Conservation (phyloP, 768 basidiomycete species). For the Mycena alexandri region DNA sequence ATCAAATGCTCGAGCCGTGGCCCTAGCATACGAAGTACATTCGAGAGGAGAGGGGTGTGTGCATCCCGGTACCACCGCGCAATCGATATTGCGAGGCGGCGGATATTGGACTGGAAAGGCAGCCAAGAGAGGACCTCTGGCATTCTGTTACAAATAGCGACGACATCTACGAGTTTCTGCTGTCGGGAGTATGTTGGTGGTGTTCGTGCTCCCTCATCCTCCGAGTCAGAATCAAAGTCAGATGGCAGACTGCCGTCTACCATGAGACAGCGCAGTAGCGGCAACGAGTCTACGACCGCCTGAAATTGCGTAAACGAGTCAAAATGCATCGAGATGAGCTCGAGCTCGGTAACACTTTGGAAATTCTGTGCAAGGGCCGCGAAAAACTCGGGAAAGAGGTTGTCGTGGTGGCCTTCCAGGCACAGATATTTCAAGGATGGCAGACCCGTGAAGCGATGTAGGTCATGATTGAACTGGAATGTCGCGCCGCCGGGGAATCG, state of each 20-base stretch:
- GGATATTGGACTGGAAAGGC: not conserved
- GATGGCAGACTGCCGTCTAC: too few species aligned
- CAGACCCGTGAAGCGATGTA: slow-evolving; percentile 7
- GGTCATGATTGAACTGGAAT: slow-evolving; percentile 22
- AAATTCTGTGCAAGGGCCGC: slow-evolving; percentile 11
- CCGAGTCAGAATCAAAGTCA: too few species aligned
- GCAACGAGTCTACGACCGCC: not conserved
- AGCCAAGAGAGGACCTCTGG: not conserved
- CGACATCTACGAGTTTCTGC: not conserved
- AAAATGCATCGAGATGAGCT: slow-evolving; percentile 15
- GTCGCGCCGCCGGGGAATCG: not conserved
- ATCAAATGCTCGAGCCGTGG: slow-evolving; percentile 13
- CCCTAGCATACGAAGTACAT: not conserved
- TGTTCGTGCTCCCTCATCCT: not conserved
- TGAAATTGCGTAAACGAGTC: slow-evolving; percentile 7
- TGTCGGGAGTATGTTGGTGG: too few species aligned
- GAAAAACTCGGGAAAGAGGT: not conserved
- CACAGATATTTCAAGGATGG: slow-evolving; percentile 11
- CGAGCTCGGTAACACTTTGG: slow-evolving; percentile 4
- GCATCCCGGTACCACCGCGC: too few species aligned
- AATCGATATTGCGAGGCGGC: slow-evolving; percentile 12
- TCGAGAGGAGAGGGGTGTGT: slow-evolving; percentile 1
- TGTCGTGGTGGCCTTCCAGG: slow-evolving; percentile 12
- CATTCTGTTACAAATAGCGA: not conserved
- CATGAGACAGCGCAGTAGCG: slow-evolving; percentile 9